A percentile compares a stretch with the other conserved stretches of the same genome.
Evolutionary conservation across 1,284 basidiomycete species (phyloP).

Genomic region (Afroboletus lepidellus): DNA sequence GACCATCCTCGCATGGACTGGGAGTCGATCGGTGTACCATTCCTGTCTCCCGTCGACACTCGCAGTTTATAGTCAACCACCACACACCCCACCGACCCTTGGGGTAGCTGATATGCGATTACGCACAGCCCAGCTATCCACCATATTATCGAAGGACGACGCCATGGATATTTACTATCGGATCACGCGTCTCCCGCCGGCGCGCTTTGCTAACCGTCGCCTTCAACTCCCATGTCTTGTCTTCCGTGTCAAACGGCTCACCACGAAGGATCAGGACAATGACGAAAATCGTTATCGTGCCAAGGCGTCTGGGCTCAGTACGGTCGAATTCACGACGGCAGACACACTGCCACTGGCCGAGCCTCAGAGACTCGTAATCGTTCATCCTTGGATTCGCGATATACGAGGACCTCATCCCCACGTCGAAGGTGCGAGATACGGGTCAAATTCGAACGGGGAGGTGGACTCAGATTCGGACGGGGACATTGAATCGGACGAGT

Average conservation of each 20-base stretch:
- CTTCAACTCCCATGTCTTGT: conserved; percentile 1
- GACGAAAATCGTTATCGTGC: not conserved
- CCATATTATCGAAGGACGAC: not conserved
- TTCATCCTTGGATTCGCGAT: not conserved
- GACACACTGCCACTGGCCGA: not conserved
- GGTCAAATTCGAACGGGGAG: not conserved
- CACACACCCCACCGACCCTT: not conserved
- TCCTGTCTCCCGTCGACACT: conserved; percentile 1
- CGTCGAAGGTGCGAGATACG: too few relatives aligned
- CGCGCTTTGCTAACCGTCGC: not conserved
- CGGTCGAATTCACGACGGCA: not conserved
- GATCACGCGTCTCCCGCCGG: not conserved
- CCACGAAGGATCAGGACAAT: not conserved
- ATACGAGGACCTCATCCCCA: not conserved
- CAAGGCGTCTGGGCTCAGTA: not conserved
- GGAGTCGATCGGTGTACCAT: not conserved
- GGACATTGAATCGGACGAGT: not conserved
- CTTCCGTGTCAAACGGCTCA: not conserved
- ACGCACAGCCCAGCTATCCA: not conserved
- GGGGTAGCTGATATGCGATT: not conserved
- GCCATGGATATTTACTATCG: not conserved
- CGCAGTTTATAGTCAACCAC: not conserved
- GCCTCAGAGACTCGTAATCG: not conserved
- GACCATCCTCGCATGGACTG: conserved; percentile 1
- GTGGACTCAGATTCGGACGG: not conserved